Conservation (phyloP, 768 basidiomycete genomes). For the Calocybe gangraenosa region DNA sequence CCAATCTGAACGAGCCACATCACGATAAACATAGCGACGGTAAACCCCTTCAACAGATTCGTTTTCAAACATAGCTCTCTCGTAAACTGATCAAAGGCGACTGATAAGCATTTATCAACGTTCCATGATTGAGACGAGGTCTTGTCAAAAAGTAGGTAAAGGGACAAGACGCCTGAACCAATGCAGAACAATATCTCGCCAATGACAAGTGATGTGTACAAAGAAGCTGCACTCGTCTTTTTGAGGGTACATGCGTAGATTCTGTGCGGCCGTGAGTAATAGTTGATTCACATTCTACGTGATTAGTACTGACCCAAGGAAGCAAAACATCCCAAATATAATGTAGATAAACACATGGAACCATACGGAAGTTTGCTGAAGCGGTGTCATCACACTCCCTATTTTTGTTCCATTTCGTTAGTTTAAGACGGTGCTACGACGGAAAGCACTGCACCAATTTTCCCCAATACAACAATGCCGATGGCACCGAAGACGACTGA, state of each 20-base stretch:
- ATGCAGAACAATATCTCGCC: constrained; percentile 26
- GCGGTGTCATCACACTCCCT: constrained; percentile 14
- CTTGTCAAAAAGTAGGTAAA: constrained; percentile 23
- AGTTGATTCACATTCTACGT: background rate
- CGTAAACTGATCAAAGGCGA: constrained; percentile 11
- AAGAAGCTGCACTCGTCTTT: constrained; percentile 8
- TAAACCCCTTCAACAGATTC: constrained; percentile 9
- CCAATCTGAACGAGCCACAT: constrained; percentile 17
- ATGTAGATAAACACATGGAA: constrained; percentile 18
- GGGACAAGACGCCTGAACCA: constrained; percentile 22
- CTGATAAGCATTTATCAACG: constrained; percentile 5
- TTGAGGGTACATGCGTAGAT: constrained; percentile 15
- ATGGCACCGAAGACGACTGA: constrained; percentile 10
- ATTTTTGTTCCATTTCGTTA: background rate
- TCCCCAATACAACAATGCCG: constrained; percentile 9
- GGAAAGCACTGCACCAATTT: constrained; percentile 4
- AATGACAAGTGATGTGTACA: constrained; percentile 19
- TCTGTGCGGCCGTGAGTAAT: constrained; percentile 4
- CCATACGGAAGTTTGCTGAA: constrained; percentile 16
- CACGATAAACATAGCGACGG: constrained; percentile 10
- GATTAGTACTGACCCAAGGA: constrained; percentile 16
- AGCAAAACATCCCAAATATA: constrained; percentile 13
- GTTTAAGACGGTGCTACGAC: background rate
- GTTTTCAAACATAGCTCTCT: constrained; percentile 13
- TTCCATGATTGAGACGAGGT: constrained; percentile 8